These are phyloP conservation scores for Botrytis hyacinthi DNA, from an alignment of 2,329 filamentous ascomycete species.

Conservation along the genomic window DNA sequence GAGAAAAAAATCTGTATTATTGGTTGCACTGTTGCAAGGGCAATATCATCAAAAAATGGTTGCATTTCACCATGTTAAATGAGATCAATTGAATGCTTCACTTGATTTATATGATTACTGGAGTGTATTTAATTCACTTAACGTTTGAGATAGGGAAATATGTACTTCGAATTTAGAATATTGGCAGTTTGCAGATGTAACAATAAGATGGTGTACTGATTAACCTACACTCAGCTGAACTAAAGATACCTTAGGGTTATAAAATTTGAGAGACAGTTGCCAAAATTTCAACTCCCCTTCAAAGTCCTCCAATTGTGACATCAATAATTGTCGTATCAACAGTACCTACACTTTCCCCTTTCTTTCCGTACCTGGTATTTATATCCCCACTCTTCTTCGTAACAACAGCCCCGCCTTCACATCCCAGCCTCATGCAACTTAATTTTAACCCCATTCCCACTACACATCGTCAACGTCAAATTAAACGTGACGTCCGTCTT, in stretches of 20 bases:
- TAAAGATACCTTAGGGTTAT: background rate
- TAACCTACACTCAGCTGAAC: background rate
- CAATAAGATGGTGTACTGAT: background rate
- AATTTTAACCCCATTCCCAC: constrained; percentile 40
- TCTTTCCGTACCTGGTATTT: background rate
- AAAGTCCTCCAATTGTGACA: background rate
- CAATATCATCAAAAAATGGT: background rate
- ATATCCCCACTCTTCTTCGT: background rate
- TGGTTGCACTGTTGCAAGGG: background rate
- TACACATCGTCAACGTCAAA: constrained; percentile 33
- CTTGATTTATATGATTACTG: background rate
- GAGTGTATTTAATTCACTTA: too few relatives aligned
- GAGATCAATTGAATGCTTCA: background rate
- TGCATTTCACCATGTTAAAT: background rate
- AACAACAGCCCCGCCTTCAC: background rate
- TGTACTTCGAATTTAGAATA: background rate
- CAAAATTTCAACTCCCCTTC: background rate
- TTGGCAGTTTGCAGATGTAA: background rate
- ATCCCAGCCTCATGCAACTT: constrained; percentile 21
- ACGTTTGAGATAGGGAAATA: background rate
- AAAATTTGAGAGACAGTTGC: background rate
- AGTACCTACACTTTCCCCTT: background rate
- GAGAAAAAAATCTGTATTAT: background rate
- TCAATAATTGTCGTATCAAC: background rate
- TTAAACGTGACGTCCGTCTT: constrained; percentile 35